Evolutionary conservation across 208 protist genomes (phyloP).

Genomic region (Dictyostelium gargantuum): DNA sequence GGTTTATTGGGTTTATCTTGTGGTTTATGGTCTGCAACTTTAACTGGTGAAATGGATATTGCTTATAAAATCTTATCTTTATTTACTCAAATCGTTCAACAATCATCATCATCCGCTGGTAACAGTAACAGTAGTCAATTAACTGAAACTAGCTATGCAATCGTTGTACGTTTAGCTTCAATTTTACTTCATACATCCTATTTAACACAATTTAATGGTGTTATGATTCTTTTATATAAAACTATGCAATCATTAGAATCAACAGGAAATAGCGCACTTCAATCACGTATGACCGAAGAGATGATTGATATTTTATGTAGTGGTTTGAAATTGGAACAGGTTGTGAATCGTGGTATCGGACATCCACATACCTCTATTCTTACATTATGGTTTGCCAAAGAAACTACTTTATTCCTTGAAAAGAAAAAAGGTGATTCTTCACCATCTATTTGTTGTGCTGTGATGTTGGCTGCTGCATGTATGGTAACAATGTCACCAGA

Average conservation of each 20-base stretch:
- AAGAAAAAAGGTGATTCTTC: not conserved
- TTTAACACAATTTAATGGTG: slow-evolving; percentile 18
- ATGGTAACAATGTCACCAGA: slow-evolving; percentile 11
- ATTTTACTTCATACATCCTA: slow-evolving; percentile 24
- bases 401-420: not conserved
- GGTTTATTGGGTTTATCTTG: slow-evolving; percentile 35
- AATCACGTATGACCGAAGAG: slow-evolving; percentile 3
- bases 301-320: slow-evolving; percentile 44
- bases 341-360: slow-evolving; percentile 24
- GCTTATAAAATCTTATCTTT: not conserved
- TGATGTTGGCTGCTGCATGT: not conserved
- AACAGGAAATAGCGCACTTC: not conserved
- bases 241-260: not conserved
- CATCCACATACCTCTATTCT: slow-evolving; percentile 28
- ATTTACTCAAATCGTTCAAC: not conserved
- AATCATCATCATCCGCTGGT: not conserved
- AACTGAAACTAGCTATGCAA: slow-evolving; percentile 32
- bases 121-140: not conserved
- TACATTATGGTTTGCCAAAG: slow-evolving; percentile 36
- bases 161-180: slow-evolving; percentile 2
- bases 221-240: not conserved
- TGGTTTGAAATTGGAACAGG: slow-evolving; percentile 1
- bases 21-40: not conserved
- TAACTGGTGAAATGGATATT: not conserved
- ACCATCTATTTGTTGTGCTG: not conserved